Evolutionary conservation across 345 rosid genomes (phyloP).

Genomic region (Aquilaria sinensis): DNA sequence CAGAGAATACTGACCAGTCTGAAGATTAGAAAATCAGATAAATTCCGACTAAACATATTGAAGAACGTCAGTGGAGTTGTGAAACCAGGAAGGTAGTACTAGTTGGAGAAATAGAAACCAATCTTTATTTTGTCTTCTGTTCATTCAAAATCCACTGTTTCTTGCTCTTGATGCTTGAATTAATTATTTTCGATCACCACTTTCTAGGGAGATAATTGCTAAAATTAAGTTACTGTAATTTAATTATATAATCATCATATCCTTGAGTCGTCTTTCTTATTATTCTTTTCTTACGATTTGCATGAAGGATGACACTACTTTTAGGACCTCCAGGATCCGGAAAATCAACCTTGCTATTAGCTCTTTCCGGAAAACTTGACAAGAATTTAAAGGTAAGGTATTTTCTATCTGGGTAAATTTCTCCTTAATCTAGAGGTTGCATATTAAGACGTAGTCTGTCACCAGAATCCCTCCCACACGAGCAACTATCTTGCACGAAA

Average conservation of each 20-base stretch:
- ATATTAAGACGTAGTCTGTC: too few relatives aligned
- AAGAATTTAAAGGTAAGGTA: slow-evolving; percentile 46
- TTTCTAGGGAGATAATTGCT: neutral
- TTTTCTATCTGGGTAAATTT: neutral
- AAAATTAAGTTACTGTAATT: too few relatives aligned
- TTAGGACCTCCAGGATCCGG: slow-evolving; percentile 97
- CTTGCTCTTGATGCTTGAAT: too few relatives aligned
- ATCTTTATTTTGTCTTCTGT: neutral
- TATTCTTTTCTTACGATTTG: neutral
- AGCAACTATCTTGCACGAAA: neutral
- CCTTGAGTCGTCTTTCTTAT: neutral
- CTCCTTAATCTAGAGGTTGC: too few relatives aligned
- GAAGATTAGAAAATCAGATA: slow-evolving; percentile 41
- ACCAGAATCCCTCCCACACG: too few relatives aligned
- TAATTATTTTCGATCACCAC: neutral
- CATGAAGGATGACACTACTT: slow-evolving; percentile 79
- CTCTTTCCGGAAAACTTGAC: slow-evolving; percentile 80
- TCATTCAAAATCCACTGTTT: too few relatives aligned
- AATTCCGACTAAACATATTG: slow-evolving; percentile 44
- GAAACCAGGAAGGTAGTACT: slow-evolving; percentile 65
- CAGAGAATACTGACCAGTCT: slow-evolving; percentile 37
- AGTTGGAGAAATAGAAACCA: neutral
- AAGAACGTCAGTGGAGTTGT: slow-evolving; percentile 58
- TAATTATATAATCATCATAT: neutral
- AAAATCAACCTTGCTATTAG: slow-evolving; percentile 72